These are phyloP conservation scores for Cylindrotheca fusiformis DNA, from an alignment of 108 stramenopile genomes.

Conservation along the genomic window DNA sequence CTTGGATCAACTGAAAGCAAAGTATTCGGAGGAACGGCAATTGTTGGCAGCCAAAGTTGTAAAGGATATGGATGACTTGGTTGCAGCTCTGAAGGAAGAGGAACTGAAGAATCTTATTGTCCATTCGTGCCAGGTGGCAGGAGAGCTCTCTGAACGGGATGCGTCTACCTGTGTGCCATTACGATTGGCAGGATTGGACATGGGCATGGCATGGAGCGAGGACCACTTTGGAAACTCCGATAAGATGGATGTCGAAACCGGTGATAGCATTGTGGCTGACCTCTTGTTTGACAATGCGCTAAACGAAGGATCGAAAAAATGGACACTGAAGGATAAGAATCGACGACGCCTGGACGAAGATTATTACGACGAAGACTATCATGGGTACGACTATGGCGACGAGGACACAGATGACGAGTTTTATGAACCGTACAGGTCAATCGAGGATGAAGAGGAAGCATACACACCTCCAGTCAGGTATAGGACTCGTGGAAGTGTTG, in stretches of 20 bases:
- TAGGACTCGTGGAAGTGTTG: background rate
- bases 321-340: constrained; percentile 22
- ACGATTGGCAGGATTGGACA: constrained; percentile 61
- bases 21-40: background rate
- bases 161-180: constrained; percentile 51
- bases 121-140: constrained; percentile 64
- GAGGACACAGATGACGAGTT: constrained; percentile 4
- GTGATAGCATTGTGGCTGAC: constrained; percentile 10
- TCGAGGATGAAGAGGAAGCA: constrained; percentile 4
- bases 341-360: constrained; percentile 24
- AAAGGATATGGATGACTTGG: background rate
- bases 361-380: constrained; percentile 17
- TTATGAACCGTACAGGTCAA: background rate
- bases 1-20: constrained; percentile 5
- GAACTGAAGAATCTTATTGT: constrained; percentile 51
- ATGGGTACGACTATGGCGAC: constrained; percentile 27
- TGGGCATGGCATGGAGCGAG: constrained; percentile 21
- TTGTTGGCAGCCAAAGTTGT: background rate
- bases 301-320: constrained; percentile 7
- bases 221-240: constrained; percentile 18
- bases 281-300: constrained; percentile 18
- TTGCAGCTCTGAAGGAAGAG: constrained; percentile 11
- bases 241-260: background rate
- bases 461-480: background rate
- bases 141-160: constrained; percentile 35